These are phyloP conservation scores for Scutellaria barbata DNA, from an alignment of 257 asterid species.

Conservation along the genomic window DNA sequence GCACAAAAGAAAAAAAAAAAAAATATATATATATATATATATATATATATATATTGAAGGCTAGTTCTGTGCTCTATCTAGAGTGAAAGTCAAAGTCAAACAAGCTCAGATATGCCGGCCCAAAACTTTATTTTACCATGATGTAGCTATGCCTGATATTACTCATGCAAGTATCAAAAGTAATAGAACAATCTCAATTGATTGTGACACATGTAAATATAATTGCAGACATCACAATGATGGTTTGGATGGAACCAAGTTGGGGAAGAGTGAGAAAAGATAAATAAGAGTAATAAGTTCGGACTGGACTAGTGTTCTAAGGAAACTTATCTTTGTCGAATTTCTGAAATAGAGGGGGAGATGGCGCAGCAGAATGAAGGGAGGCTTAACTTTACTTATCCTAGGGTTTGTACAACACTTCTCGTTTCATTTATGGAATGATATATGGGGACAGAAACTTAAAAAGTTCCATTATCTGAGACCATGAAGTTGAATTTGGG, in stretches of 20 bases:
- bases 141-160: neutral
- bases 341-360: neutral
- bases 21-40: no score
- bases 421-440: neutral
- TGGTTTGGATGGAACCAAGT: conserved; percentile 5
- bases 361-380: neutral
- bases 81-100: neutral
- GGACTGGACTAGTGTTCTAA: conserved; percentile 1
- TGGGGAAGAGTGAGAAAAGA: neutral
- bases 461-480: neutral
- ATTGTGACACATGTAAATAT: neutral
- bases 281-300: neutral
- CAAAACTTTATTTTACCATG: conserved; percentile 12
- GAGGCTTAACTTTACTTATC: neutral
- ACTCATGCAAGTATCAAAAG: neutral
- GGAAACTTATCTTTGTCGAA: neutral
- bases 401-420: neutral
- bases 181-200: neutral
- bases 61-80: neutral
- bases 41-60: neutral
- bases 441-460: neutral
- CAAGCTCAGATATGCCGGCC: conserved; percentile 8
- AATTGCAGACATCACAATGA: neutral
- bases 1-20: no score
- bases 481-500: neutral